Evolutionary conservation across 805 yeast genomes (phyloP).

Genomic region (Diddensiella transvaalensis): DNA sequence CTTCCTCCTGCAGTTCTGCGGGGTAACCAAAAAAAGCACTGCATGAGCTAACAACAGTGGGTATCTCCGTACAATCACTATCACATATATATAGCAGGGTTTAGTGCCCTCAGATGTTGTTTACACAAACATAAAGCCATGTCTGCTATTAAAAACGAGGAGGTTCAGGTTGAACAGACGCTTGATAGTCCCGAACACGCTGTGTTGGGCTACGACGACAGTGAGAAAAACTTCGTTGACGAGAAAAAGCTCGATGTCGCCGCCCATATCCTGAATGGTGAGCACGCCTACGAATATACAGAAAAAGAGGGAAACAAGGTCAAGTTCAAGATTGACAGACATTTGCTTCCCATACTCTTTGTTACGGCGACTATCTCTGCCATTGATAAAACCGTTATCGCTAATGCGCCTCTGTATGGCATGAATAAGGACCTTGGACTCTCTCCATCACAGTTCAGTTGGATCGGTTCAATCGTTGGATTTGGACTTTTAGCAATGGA

Average conservation of each 20-base stretch:
- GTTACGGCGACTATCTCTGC: conserved; percentile 54
- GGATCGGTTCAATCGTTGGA: conserved; percentile 44
- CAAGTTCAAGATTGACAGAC: conserved; percentile 48
- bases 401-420: conserved; percentile 54
- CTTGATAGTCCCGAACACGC: not conserved
- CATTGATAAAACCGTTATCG: conserved; percentile 51
- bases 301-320: conserved; percentile 34
- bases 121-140: not conserved
- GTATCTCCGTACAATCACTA: not conserved
- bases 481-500: conserved; percentile 39
- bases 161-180: not conserved
- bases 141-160: not conserved
- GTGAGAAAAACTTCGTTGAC: conserved; percentile 1
- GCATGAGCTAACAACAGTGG: not conserved
- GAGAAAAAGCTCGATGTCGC: conserved; percentile 12
- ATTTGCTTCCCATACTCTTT: conserved; percentile 52
- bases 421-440: conserved; percentile 39
- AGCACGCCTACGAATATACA: conserved; percentile 13
- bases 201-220: not conserved
- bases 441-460: conserved; percentile 7
- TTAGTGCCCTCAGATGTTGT: not conserved
- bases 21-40: not conserved
- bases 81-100: not conserved
- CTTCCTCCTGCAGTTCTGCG: not conserved
- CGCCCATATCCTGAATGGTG: conserved; percentile 9